Conservation (phyloP, 768 basidiomycete genomes). For the Coprinopsis strossmayeri region DNA sequence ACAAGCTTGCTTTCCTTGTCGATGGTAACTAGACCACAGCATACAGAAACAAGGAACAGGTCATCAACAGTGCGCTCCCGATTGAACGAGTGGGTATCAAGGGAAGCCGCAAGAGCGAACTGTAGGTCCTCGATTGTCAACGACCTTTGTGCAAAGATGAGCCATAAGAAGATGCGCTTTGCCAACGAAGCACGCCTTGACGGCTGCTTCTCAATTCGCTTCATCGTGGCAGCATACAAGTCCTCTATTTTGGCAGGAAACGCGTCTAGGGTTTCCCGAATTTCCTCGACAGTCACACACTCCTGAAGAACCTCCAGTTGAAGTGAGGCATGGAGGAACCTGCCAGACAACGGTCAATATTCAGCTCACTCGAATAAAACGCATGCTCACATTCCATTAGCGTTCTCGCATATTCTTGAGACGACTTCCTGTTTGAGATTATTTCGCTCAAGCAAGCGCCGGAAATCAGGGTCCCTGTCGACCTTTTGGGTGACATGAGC, state of each 20-base stretch:
- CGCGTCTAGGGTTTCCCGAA: neutral
- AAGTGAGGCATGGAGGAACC: slow-evolving; percentile 5
- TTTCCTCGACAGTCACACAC: neutral
- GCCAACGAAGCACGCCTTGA: neutral
- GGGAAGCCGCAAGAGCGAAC: neutral
- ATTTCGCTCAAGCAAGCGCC: no score
- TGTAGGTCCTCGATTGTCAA: neutral
- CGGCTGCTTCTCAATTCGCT: neutral
- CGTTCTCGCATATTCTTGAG: neutral
- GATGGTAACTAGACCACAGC: slow-evolving; percentile 4
- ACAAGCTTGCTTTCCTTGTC: neutral
- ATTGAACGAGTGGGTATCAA: neutral
- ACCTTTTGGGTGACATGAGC: no score
- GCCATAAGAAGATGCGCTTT: slow-evolving; percentile 1
- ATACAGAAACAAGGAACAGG: neutral
- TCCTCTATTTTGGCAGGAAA: neutral
- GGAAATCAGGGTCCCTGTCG: no score
- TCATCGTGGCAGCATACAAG: neutral
- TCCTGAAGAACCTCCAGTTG: neutral
- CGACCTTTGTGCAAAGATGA: neutral
- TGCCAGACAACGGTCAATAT: neutral
- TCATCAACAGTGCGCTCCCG: neutral
- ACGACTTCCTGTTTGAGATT: neutral
- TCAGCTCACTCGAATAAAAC: neutral
- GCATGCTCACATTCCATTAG: slow-evolving; percentile 4